Conservation (phyloP, 169 alveolate species). For the Eimeria acervulina region DNA sequence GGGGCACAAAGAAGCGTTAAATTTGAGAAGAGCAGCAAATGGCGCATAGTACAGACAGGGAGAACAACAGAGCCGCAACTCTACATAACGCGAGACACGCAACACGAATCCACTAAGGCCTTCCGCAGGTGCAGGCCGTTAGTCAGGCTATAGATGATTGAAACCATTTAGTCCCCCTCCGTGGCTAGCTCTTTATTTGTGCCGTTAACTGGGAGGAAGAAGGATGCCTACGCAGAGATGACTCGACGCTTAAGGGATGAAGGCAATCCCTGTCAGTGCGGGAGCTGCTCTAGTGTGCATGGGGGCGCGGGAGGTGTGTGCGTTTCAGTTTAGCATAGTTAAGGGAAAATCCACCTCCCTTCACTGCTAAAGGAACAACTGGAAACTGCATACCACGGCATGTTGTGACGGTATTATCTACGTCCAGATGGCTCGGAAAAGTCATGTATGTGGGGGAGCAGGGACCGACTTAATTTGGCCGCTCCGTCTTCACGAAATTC, state of each 20-base stretch:
- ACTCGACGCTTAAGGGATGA: not conserved
- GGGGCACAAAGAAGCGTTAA: not conserved
- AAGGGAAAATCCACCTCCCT: no score
- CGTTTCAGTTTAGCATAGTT: no score
- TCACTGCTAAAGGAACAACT: no score
- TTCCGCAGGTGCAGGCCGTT: not conserved
- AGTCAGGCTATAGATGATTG: not conserved
- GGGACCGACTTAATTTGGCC: no score
- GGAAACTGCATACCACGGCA: no score
- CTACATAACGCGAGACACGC: not conserved
- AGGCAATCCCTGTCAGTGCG: not conserved
- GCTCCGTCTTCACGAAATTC: no score
- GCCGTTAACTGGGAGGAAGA: not conserved
- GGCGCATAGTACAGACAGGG: not conserved
- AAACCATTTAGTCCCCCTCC: not conserved
- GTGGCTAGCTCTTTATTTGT: not conserved
- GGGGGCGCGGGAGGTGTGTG: not conserved
- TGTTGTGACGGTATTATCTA: no score
- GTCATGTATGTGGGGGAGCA: no score
- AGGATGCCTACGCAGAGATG: not conserved
- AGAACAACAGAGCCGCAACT: not conserved
- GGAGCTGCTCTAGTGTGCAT: not conserved
- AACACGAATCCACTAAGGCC: not conserved
- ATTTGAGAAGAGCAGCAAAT: not conserved
- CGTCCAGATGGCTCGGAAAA: no score